Conservation (phyloP, 2,329 filamentous ascomycete genomes). For the Balansia obtecta region DNA sequence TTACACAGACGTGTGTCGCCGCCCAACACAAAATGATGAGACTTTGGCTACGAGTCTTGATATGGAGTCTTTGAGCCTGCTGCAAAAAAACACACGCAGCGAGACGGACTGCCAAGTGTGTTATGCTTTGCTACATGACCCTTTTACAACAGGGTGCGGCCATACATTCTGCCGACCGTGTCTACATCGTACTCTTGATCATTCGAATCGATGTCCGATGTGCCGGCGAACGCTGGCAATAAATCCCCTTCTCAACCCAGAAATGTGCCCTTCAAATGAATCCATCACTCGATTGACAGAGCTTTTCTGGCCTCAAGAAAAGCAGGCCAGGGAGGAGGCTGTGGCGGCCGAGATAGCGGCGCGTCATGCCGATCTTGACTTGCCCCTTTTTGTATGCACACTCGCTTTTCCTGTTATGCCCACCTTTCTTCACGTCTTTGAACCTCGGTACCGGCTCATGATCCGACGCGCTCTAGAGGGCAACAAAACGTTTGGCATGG, state of each 20-base stretch:
- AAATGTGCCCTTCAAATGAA: constrained; percentile 43
- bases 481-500: constrained; percentile 72
- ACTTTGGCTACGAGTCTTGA: not conserved
- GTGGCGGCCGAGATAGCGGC: constrained; percentile 45
- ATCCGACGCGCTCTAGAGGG: constrained; percentile 65
- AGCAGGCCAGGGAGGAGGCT: constrained; percentile 44
- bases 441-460: constrained; percentile 86
- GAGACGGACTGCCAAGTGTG: constrained; percentile 87
- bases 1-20: constrained; percentile 25
- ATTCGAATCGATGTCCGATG: constrained; percentile 66
- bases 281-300: constrained; percentile 51
- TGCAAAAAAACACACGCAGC: constrained; percentile 49
- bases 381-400: constrained; percentile 71
- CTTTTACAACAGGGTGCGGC: constrained; percentile 73
- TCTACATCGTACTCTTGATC: constrained; percentile 62
- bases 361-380: constrained; percentile 43
- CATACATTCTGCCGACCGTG: constrained; percentile 83
- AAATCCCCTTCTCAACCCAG: constrained; percentile 28
- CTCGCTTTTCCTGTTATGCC: constrained; percentile 72
- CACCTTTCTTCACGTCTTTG: constrained; percentile 83
- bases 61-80: constrained; percentile 28
- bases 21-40: not conserved
- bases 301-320: constrained; percentile 55
- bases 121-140: constrained; percentile 69
- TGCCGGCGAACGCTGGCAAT: constrained; percentile 56